Base-by-base conservation (phyloP, 2,329 filamentous ascomycete species). In the Penicillium freii region DNA sequence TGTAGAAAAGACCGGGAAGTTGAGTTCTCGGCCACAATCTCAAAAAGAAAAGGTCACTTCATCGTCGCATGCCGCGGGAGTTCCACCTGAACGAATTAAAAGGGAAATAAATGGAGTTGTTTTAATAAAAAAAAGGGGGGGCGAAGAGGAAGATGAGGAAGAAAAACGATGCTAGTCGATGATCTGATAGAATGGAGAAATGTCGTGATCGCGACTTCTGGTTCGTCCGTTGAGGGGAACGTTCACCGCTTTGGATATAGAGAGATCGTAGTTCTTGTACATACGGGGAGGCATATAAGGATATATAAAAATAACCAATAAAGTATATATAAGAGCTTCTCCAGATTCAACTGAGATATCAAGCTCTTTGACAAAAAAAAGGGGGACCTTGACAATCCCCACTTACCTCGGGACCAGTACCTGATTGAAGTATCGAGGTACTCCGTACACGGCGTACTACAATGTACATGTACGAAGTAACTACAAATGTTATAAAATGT, bases 161-260 rank as follows among this genome's bases (percentile, higher is more conserved):
- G 44, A n/a, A 43, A 46, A 59, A 40, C 17, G 57, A 54, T 48
- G 45, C 69, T 71, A 66, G 64, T 60, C 61, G 71, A 75, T 75
- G 73, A 73, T 73, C 69, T 73, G 71, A 75, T 76, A 67, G 62
- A 71, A 74, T 74, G 73, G 71, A 70, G 71, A 75, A 74, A 76
- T 76, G 73, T 75, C 73, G 73, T 74, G 71, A 76, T 75, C 70
- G 71, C 65, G 45, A 27, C 19, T 45, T 64, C 56, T 71, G 66
- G 63, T 73, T 69, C 59, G 71, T 63, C 68, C 53, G 65, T 65
- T 42, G 38, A 31, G 23, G 25, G 38, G 25, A 34, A 45, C 4
- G 51, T 55, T 70, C 59, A 67, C 66, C 67, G 64, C 66, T 67
- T 56, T 42, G 5, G 21, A 42, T 21, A 15, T 25, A 43, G 9